Conservation (phyloP, 441 rosid species). For the Theobroma grandiflorum region DNA sequence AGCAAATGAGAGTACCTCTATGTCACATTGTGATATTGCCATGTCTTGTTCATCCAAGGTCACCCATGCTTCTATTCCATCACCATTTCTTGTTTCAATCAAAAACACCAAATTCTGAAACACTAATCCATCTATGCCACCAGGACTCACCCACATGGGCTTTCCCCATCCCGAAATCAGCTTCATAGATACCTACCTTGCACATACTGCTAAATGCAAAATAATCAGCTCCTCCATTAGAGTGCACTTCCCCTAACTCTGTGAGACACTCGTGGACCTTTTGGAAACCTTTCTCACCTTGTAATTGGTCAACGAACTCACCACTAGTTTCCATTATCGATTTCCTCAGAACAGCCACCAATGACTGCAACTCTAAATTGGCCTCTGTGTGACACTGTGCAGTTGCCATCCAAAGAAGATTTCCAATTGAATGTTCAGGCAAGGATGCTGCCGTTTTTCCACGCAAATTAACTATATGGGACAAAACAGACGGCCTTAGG, state of each 20-base stretch:
- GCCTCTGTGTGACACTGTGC: slow-evolving; percentile 27
- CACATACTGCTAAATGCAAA: slow-evolving; percentile 49
- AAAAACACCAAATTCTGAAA: slow-evolving; percentile 41
- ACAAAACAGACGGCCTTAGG: not conserved
- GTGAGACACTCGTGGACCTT: slow-evolving; percentile 33
- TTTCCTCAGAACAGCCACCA: slow-evolving; percentile 41
- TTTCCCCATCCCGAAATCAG: slow-evolving; percentile 51
- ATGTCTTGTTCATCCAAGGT: slow-evolving; percentile 47
- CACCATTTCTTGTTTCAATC: slow-evolving; percentile 29
- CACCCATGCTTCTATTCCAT: slow-evolving; percentile 54
- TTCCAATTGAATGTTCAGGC: slow-evolving; percentile 38
- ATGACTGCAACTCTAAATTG: slow-evolving; percentile 27
- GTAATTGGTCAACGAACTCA: slow-evolving; percentile 31
- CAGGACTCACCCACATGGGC: slow-evolving; percentile 46
- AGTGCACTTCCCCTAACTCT: slow-evolving; percentile 24
- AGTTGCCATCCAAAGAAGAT: slow-evolving; percentile 47
- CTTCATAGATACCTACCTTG: slow-evolving; percentile 42
- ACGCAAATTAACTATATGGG: slow-evolving; percentile 5
- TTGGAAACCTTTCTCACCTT: slow-evolving; percentile 29
- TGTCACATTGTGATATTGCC: slow-evolving; percentile 33
- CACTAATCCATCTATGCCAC: slow-evolving; percentile 26
- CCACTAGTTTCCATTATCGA: slow-evolving; percentile 38
- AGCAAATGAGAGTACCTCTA: slow-evolving; percentile 34
- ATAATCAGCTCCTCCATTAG: slow-evolving; percentile 35
- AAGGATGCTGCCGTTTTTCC: not conserved